Conservation (phyloP, 495 filamentous ascomycete genomes). For the Xylaria intraflava region DNA sequence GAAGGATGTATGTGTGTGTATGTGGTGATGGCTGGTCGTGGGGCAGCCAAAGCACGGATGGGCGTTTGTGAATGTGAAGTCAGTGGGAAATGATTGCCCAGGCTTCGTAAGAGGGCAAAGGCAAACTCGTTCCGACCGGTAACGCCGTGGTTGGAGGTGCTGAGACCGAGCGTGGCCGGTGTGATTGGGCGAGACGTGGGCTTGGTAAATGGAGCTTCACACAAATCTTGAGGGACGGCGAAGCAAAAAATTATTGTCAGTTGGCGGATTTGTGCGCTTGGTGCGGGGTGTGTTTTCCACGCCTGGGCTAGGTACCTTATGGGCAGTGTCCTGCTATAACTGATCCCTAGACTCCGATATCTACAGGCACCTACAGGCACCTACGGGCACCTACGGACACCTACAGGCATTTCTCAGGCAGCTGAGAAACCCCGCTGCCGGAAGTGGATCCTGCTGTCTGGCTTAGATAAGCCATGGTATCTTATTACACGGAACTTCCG, state of each 20-base stretch:
- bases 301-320: too few relatives aligned
- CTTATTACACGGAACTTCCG: background rate
- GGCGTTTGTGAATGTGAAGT: too few relatives aligned
- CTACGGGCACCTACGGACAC: background rate
- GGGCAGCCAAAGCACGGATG: too few relatives aligned
- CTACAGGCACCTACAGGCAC: too few relatives aligned
- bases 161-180: background rate
- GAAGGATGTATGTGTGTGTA: background rate
- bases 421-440: background rate
- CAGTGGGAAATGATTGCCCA: too few relatives aligned
- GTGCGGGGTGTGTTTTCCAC: slow-evolving; percentile 4
- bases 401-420: too few relatives aligned
- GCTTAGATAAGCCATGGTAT: too few relatives aligned
- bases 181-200: slow-evolving; percentile 7
- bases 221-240: background rate
- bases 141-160: background rate
- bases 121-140: too few relatives aligned
- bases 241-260: slow-evolving; percentile 9
- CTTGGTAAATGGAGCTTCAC: slow-evolving; percentile 4
- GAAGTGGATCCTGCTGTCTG: background rate
- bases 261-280: slow-evolving; percentile 8
- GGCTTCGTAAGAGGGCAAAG: too few relatives aligned
- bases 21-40: too few relatives aligned
- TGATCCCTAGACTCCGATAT: too few relatives aligned
- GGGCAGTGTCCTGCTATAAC: too few relatives aligned